A percentile compares a stretch with the other conserved stretches of the same genome.
These are phyloP conservation scores for Entomophthora muscae DNA, from an alignment of 371 early-diverging fungal species.

Conservation along the genomic window DNA sequence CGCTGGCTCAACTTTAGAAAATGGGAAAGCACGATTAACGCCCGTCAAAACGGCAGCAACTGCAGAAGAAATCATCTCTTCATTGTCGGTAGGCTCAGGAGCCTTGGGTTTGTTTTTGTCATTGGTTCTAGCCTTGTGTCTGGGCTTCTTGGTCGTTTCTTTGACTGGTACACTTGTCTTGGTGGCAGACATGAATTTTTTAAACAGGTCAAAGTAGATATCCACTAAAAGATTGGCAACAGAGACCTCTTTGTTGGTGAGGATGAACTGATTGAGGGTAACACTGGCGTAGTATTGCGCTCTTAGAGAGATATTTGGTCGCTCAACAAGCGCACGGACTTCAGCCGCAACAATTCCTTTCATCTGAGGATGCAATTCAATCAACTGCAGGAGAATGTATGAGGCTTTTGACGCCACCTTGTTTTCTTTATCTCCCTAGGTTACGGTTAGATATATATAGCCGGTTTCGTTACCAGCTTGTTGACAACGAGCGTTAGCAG, in stretches of 20 bases:
- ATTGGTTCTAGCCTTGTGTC: constrained; percentile 13
- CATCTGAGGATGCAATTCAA: constrained; percentile 72
- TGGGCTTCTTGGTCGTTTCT: constrained; percentile 18
- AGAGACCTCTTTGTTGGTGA: constrained; percentile 44
- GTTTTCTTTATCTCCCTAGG: constrained; percentile 72
- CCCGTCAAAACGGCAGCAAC: constrained; percentile 88
- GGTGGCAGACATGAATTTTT: constrained; percentile 38
- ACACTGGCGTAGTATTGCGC: constrained; percentile 77
- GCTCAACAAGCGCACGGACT: constrained; percentile 66
- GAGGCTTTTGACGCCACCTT: constrained; percentile 73
- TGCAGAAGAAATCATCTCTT: constrained; percentile 57
- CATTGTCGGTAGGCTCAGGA: constrained; percentile 21
- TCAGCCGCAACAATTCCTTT: constrained; percentile 69
- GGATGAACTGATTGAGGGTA: constrained; percentile 78
- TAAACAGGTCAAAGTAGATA: constrained; percentile 81
- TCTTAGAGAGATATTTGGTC: constrained; percentile 43
- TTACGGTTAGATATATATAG: not conserved
- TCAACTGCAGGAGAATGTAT: constrained; percentile 47
- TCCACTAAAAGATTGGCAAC: constrained; percentile 70
- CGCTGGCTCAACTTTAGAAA: constrained; percentile 57
- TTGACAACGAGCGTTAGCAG: constrained; percentile 76
- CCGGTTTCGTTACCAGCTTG: constrained; percentile 36
- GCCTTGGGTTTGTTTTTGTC: constrained; percentile 24
- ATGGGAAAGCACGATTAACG: constrained; percentile 90
- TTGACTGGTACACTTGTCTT: constrained; percentile 14